Evolutionary conservation across 75 land plant species (phyloP).

Genomic region (Selaginella moellendorffii): DNA sequence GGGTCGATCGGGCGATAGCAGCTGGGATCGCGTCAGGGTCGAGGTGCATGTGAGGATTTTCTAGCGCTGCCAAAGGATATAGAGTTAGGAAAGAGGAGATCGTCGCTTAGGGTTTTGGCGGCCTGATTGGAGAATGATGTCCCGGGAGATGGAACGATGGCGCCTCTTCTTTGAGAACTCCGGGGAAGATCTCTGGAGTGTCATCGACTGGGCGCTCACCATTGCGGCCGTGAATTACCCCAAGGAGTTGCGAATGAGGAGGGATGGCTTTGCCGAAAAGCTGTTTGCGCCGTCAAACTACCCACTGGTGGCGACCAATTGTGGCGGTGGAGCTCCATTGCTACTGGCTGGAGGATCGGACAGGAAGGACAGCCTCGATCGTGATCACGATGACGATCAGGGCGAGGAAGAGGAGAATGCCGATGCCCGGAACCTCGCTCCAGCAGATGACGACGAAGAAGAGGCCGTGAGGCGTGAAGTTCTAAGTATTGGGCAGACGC

Average conservation of each 20-base stretch:
- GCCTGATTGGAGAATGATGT: too few species aligned
- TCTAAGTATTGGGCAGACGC: neutral
- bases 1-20: too few species aligned
- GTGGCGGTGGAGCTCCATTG: too few species aligned
- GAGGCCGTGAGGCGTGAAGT: neutral
- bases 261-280: constrained; percentile 63
- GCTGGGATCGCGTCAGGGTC: too few species aligned
- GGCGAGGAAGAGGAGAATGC: neutral
- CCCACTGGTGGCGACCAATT: constrained; percentile 10
- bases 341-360: constrained; percentile 4
- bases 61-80: too few species aligned
- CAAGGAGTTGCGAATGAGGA: constrained; percentile 36
- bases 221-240: constrained; percentile 66
- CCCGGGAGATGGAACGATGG: constrained; percentile 40
- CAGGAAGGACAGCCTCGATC: constrained; percentile 7
- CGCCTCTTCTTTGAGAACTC: constrained; percentile 47
- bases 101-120: too few species aligned
- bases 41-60: too few species aligned
- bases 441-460: neutral
- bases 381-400: constrained; percentile 8
- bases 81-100: too few species aligned
- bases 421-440: neutral
- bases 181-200: constrained; percentile 49
- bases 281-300: constrained; percentile 32
- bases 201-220: constrained; percentile 48